Evolutionary conservation across 1,284 basidiomycete species (phyloP).

Genomic region (Violaceomyces palustris): DNA sequence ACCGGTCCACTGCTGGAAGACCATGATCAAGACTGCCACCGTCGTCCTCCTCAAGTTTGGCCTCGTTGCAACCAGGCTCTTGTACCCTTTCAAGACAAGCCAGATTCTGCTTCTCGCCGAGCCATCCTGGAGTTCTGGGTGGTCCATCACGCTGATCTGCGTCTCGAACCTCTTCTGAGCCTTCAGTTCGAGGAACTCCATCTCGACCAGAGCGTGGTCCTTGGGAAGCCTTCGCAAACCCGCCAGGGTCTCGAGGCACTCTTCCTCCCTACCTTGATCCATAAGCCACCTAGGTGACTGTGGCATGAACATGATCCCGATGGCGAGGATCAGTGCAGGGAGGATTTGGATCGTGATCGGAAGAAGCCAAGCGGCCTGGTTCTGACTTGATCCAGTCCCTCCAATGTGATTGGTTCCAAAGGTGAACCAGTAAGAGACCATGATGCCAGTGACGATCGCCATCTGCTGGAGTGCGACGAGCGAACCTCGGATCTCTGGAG

Average conservation of each 20-base stretch:
- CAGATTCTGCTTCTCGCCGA: slow-evolving; percentile 61
- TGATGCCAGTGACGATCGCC: slow-evolving; percentile 22
- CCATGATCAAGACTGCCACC: slow-evolving; percentile 66
- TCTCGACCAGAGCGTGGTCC: slow-evolving; percentile 65
- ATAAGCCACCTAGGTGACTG: slow-evolving; percentile 71
- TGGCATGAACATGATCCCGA: slow-evolving; percentile 63
- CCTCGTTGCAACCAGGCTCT: slow-evolving; percentile 54
- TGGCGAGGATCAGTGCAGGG: slow-evolving; percentile 64
- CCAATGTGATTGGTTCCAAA: slow-evolving; percentile 63
- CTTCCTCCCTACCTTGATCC: slow-evolving; percentile 68
- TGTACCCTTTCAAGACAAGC: slow-evolving; percentile 59
- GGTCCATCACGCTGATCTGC: slow-evolving; percentile 29
- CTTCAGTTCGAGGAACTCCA: slow-evolving; percentile 76
- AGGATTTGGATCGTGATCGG: slow-evolving; percentile 71
- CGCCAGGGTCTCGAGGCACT: slow-evolving; percentile 65
- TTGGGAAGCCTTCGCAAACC: slow-evolving; percentile 60
- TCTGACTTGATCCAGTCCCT: slow-evolving; percentile 57
- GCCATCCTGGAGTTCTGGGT: slow-evolving; percentile 65
- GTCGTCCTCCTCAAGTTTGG: slow-evolving; percentile 62
- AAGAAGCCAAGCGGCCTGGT: slow-evolving; percentile 71
- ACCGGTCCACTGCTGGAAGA: slow-evolving; percentile 70
- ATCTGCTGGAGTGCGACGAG: slow-evolving; percentile 70
- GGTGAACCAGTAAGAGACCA: slow-evolving; percentile 69
- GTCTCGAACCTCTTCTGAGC: slow-evolving; percentile 58
- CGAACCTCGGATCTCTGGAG: slow-evolving; percentile 73